phyloP scores from a whole-genome alignment of 257 asterid species.

The Solanum habrochaites region DNA sequence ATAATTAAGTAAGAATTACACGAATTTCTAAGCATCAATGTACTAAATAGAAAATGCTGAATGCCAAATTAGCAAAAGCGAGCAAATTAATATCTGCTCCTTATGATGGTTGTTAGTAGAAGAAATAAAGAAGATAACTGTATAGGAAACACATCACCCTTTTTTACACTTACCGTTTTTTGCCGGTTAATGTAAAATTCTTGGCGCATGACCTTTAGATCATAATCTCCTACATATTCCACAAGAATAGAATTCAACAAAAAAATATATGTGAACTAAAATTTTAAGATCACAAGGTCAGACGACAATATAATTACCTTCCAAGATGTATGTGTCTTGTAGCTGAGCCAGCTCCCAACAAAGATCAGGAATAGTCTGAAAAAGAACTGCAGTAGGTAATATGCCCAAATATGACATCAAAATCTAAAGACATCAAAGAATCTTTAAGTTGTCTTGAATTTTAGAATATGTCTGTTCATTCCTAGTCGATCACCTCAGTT shows the following conservation, averaged over 20 bases:
- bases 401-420: not conserved
- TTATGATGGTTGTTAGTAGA: not conserved
- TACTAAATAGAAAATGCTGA: not conserved
- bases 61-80: not conserved
- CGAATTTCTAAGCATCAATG: not conserved
- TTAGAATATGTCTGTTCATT: not conserved
- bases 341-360: constrained; percentile 98
- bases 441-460: not conserved
- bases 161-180: constrained; percentile 54
- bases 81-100: not conserved
- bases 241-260: not conserved
- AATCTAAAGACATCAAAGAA: not conserved
- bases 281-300: not conserved
- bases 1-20: not conserved
- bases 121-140: not conserved
- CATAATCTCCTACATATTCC: constrained; percentile 68
- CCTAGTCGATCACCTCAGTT: not conserved
- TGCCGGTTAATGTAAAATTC: constrained; percentile 89
- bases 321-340: constrained; percentile 93
- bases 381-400: constrained; percentile 12
- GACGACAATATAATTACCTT: constrained; percentile 36
- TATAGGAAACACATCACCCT: not conserved
- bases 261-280: not conserved
- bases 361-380: constrained; percentile 85
- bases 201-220: constrained; percentile 98